A percentile compares a stretch with the other conserved stretches of the same genome.
phyloP scores from a whole-genome alignment of 139 green algal species.

The Pycnococcus provasolii region DNA sequence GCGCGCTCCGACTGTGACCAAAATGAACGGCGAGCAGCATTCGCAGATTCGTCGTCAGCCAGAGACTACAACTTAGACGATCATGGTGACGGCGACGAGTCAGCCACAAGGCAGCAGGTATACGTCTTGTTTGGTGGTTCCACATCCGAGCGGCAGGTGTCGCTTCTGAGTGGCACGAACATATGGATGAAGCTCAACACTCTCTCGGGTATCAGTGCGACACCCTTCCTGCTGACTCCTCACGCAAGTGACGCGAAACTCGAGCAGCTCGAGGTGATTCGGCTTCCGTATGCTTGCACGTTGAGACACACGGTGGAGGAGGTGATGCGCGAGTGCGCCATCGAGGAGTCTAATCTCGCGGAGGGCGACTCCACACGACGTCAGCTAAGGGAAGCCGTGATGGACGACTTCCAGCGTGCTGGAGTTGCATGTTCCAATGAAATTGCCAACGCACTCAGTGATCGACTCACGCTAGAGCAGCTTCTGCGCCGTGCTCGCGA shows the following conservation, averaged over 20 bases:
- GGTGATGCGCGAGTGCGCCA: conserved; percentile 35
- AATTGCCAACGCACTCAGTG: too few species aligned
- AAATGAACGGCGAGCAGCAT: neutral
- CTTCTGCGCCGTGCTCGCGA: too few species aligned
- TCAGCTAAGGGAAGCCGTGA: too few species aligned
- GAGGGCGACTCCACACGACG: too few species aligned
- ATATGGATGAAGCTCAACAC: conserved; percentile 42
- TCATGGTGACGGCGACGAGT: neutral
- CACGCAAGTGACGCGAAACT: neutral
- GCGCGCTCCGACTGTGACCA: conserved; percentile 5
- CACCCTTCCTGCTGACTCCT: conserved; percentile 12
- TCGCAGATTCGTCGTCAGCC: neutral
- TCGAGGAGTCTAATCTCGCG: too few species aligned
- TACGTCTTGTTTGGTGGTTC: conserved; percentile 61
- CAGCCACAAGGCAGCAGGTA: conserved; percentile 33
- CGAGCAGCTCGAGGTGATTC: conserved; percentile 13
- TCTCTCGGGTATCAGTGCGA: conserved; percentile 6
- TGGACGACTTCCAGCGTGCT: too few species aligned
- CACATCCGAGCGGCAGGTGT: conserved; percentile 43
- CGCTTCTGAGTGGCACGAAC: conserved; percentile 45
- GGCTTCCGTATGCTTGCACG: conserved; percentile 22
- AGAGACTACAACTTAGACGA: too few species aligned
- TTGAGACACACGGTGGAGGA: conserved; percentile 49
- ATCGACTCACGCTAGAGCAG: too few species aligned
- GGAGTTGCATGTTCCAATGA: too few species aligned